These are phyloP conservation scores for Canariomyces notabilis DNA, from an alignment of 2,329 filamentous ascomycete species.

Conservation along the genomic window DNA sequence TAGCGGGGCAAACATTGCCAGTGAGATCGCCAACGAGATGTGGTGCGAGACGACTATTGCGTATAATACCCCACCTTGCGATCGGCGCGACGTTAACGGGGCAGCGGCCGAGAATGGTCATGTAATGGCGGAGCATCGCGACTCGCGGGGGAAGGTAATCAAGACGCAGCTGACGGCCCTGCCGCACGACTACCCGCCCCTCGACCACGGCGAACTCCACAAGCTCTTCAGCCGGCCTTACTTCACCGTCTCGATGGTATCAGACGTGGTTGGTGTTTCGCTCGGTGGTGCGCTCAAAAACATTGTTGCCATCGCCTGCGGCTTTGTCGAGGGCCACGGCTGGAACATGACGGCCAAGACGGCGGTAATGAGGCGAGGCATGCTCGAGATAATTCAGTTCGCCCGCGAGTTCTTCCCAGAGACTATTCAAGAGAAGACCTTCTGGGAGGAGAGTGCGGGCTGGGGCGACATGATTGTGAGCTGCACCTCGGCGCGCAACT, in stretches of 20 bases:
- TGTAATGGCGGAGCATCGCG: conserved; percentile 54
- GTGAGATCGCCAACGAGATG: conserved; percentile 90
- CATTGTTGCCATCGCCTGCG: conserved; percentile 87
- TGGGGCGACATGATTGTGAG: conserved; percentile 95
- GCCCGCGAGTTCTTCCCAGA: conserved; percentile 88
- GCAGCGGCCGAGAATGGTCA: conserved; percentile 44
- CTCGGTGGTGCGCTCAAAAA: conserved; percentile 95
- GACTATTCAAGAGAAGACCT: conserved; percentile 74
- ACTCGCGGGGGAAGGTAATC: conserved; percentile 61
- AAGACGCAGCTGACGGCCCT: conserved; percentile 69
- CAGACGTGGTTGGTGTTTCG: conserved; percentile 94
- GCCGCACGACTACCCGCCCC: conserved; percentile 75
- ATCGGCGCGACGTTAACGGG: conserved; percentile 66
- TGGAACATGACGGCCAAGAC: conserved; percentile 99
- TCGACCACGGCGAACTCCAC: conserved; percentile 79
- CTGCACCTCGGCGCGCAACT: conserved; percentile 88
- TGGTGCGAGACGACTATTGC: conserved; percentile 97
- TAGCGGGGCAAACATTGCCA: conserved; percentile 93
- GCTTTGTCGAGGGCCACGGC: conserved; percentile 89
- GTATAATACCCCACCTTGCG: conserved; percentile 86
- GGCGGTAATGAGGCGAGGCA: conserved; percentile 93
- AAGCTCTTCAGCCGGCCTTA: conserved; percentile 91
- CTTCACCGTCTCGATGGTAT: conserved; percentile 92
- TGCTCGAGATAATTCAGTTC: conserved; percentile 95
- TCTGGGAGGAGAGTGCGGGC: conserved; percentile 94